phyloP scores from a whole-genome alignment of 345 rosid species.

The Eucalyptus cloeziana region DNA sequence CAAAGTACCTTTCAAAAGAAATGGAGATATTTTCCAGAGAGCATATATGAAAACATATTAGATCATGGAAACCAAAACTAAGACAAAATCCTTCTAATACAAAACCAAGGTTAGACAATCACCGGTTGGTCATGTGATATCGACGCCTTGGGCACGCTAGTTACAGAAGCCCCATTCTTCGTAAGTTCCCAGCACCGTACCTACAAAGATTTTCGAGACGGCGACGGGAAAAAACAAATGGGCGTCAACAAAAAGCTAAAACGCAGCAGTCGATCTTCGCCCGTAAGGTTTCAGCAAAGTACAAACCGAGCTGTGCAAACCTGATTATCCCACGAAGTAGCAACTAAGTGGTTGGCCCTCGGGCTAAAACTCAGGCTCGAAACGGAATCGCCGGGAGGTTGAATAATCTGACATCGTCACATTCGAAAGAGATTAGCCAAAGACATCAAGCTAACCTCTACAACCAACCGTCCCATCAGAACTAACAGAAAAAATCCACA shows the following conservation, averaged over 20 bases:
- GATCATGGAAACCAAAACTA: not conserved
- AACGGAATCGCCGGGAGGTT: slow-evolving; percentile 78
- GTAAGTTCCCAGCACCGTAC: slow-evolving; percentile 94
- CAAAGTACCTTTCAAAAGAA: slow-evolving; percentile 47
- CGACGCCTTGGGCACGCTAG: slow-evolving; percentile 68
- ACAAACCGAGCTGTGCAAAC: too few species aligned
- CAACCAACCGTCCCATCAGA: not conserved
- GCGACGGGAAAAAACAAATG: not conserved
- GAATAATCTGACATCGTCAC: slow-evolving; percentile 40
- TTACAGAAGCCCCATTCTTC: slow-evolving; percentile 34
- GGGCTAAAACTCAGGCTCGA: slow-evolving; percentile 94
- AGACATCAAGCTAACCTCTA: not conserved
- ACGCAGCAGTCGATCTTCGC: not conserved
- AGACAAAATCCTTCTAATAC: not conserved
- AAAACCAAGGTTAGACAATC: not conserved
- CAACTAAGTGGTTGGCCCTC: slow-evolving; percentile 65
- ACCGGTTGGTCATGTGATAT: slow-evolving; percentile 96
- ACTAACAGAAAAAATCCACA: not conserved
- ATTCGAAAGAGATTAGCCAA: not conserved
- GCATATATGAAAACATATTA: not conserved
- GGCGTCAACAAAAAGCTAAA: not conserved
- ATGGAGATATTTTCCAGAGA: not conserved
- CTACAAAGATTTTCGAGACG: slow-evolving; percentile 16
- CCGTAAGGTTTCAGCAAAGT: not conserved
- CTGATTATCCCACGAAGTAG: too few species aligned